phyloP scores from a whole-genome alignment of 306 rosid genomes.

The Chamaecrista fasciculata region DNA sequence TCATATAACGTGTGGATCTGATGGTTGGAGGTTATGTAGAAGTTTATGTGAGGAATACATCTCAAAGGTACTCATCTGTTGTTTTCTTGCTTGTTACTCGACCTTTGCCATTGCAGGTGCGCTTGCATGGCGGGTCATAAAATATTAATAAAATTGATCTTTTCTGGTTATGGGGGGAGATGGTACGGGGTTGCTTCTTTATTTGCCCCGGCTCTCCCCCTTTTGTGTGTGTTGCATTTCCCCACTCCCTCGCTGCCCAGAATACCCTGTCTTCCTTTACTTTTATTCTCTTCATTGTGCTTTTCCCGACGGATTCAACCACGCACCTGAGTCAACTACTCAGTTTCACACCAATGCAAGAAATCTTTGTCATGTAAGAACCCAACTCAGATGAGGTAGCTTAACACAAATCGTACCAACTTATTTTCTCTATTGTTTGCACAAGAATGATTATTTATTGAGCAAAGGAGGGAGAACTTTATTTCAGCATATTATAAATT shows the following conservation, averaged over 20 bases:
- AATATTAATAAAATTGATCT: conserved; percentile 40
- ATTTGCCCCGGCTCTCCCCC: conserved; percentile 23
- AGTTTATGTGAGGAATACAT: too few relatives aligned
- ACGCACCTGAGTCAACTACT: neutral
- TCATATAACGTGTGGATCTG: neutral
- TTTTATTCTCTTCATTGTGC: neutral
- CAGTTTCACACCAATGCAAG: neutral
- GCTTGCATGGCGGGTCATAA: conserved; percentile 80
- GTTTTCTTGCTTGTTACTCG: conserved; percentile 21
- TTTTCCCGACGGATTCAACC: neutral
- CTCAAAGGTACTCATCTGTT: conserved; percentile 9
- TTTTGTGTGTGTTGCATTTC: conserved; percentile 16
- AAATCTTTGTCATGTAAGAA: neutral
- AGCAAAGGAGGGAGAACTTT: neutral
- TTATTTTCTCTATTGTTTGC: neutral
- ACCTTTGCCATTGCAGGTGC: conserved; percentile 86
- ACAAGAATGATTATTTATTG: neutral
- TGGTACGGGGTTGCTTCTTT: conserved; percentile 21
- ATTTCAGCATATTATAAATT: too few relatives aligned
- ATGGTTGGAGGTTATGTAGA: conserved; percentile 1
- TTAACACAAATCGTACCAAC: too few relatives aligned
- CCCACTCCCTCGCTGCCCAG: too few relatives aligned
- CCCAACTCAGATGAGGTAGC: neutral
- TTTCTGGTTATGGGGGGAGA: conserved; percentile 40
- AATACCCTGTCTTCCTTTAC: neutral